phyloP scores from a whole-genome alignment of 2,329 filamentous ascomycete species.

The Ceratocystis smalleyi region DNA sequence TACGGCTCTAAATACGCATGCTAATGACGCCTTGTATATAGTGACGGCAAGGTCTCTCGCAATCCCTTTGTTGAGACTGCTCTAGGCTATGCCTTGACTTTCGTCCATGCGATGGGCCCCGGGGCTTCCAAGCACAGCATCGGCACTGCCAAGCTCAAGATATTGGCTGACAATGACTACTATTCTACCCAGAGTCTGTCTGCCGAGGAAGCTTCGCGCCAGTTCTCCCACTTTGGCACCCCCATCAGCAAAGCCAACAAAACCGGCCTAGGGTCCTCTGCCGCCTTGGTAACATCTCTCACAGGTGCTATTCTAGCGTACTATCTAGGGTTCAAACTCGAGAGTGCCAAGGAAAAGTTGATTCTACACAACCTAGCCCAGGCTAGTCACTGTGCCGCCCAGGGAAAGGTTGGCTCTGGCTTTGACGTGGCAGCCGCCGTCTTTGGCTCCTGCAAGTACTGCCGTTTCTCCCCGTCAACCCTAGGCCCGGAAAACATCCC shows the following conservation, averaged over 20 bases:
- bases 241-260: slow-evolving; percentile 71
- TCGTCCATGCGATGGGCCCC: slow-evolving; percentile 40
- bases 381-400: slow-evolving; percentile 83
- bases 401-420: slow-evolving; percentile 89
- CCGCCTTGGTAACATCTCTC: slow-evolving; percentile 79
- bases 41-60: slow-evolving; percentile 28
- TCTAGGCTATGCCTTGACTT: slow-evolving; percentile 72
- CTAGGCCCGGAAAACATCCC: slow-evolving; percentile 43
- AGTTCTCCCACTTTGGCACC: slow-evolving; percentile 66
- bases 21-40: slow-evolving; percentile 5
- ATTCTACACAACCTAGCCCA: slow-evolving; percentile 85
- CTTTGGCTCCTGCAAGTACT: slow-evolving; percentile 80
- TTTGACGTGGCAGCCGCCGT: slow-evolving; percentile 92
- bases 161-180: slow-evolving; percentile 92
- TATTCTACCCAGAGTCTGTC: slow-evolving; percentile 49
- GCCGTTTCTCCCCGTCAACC: slow-evolving; percentile 73
- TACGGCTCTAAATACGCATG: too few relatives aligned
- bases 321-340: slow-evolving; percentile 42
- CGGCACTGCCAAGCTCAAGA: slow-evolving; percentile 58
- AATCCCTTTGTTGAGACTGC: slow-evolving; percentile 93
- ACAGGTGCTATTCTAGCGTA: slow-evolving; percentile 62
- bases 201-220: slow-evolving; percentile 23
- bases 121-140: slow-evolving; percentile 33
- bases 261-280: slow-evolving; percentile 87
- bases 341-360: slow-evolving; percentile 24